phyloP scores from a whole-genome alignment of 805 yeast species.

The Candida sphagnicola region DNA sequence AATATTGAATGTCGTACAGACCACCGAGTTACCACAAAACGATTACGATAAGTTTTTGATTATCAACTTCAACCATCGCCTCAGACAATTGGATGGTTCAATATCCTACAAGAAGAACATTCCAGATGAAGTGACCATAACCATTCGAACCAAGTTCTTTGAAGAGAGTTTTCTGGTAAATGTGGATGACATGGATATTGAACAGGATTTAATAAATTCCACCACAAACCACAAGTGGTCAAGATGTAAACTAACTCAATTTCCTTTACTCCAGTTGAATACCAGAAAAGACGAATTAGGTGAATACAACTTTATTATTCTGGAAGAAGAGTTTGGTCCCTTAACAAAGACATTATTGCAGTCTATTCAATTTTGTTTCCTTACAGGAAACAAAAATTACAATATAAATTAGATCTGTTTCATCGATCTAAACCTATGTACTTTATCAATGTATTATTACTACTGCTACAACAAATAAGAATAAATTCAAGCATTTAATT shows the following conservation, averaged over 20 bases:
- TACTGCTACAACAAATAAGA: no score
- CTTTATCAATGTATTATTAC: not conserved
- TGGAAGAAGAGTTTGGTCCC: constrained; percentile 6
- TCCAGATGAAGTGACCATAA: constrained; percentile 17
- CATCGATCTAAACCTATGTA: not conserved
- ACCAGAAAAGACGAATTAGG: constrained; percentile 31
- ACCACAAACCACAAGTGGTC: constrained; percentile 34
- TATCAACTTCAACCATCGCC: constrained; percentile 10
- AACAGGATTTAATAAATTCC: constrained; percentile 19
- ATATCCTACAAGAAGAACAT: constrained; percentile 1
- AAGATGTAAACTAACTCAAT: constrained; percentile 29
- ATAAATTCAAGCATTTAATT: no score
- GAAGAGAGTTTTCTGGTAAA: constrained; percentile 26
- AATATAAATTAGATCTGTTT: constrained; percentile 3
- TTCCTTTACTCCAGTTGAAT: constrained; percentile 32
- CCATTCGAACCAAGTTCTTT: constrained; percentile 27
- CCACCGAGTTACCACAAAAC: constrained; percentile 6
- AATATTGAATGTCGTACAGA: constrained; percentile 5
- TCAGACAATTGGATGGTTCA: constrained; percentile 5
- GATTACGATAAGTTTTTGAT: constrained; percentile 20
- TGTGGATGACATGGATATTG: constrained; percentile 11
- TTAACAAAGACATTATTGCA: constrained; percentile 13
- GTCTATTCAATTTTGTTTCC: constrained; percentile 28
- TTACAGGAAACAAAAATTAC: constrained; percentile 34
- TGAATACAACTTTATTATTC: constrained; percentile 23